Conservation (phyloP, 2,329 filamentous ascomycete species). For the Thelonectria blattea region DNA sequence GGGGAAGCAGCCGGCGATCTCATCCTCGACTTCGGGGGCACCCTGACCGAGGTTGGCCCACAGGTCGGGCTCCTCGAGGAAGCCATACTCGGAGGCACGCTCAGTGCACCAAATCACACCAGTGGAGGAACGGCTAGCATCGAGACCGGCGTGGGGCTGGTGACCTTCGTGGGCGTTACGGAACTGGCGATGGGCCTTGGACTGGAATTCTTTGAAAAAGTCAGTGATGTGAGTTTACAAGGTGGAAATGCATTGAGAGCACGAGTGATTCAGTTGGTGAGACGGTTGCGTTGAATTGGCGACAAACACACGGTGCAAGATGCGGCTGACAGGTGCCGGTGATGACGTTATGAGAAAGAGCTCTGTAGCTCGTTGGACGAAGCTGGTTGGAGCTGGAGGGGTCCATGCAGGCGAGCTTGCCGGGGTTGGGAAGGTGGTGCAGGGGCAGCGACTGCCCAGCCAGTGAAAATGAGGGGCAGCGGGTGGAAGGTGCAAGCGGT, state of each 20-base stretch:
- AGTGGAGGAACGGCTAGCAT: constrained; percentile 85
- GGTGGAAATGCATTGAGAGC: not conserved
- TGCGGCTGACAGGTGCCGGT: constrained; percentile 9
- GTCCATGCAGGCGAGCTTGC: constrained; percentile 27
- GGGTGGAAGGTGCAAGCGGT: constrained; percentile 27
- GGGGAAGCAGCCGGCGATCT: constrained; percentile 87
- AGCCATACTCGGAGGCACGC: constrained; percentile 88
- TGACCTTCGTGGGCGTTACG: constrained; percentile 89
- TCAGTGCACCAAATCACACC: constrained; percentile 95
- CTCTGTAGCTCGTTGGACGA: constrained; percentile 9
- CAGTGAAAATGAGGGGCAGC: constrained; percentile 29
- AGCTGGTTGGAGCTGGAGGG: constrained; percentile 24
- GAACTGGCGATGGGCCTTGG: constrained; percentile 87
- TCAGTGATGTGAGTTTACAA: constrained; percentile 1
- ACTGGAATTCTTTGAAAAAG: constrained; percentile 70
- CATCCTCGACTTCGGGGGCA: constrained; percentile 91
- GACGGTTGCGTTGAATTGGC: not conserved
- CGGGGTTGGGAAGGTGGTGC: constrained; percentile 22
- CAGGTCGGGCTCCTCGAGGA: constrained; percentile 76
- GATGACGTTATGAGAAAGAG: constrained; percentile 30
- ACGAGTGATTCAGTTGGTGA: not conserved
- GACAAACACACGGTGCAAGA: not conserved
- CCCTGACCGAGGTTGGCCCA: constrained; percentile 97
- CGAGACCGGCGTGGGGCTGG: constrained; percentile 87
- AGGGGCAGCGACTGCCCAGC: constrained; percentile 22